phyloP scores from a whole-genome alignment of 306 rosid species.

The Vigna angularis region DNA sequence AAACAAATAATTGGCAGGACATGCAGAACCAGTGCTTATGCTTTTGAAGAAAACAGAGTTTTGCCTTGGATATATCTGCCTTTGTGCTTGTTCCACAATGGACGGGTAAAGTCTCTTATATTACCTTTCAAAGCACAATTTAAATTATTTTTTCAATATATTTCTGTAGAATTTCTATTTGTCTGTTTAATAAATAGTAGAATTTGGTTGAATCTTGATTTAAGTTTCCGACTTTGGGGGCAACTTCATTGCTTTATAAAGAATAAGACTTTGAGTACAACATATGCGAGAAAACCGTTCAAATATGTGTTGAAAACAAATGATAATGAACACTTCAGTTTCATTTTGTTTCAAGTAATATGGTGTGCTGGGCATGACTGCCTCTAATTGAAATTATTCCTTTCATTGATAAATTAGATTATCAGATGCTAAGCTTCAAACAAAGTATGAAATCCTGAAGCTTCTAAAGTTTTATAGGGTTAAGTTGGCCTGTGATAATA shows the following conservation, averaged over 20 bases:
- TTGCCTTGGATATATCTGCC: constrained; percentile 61
- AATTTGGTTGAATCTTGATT: constrained; percentile 20
- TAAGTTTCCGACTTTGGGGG: neutral
- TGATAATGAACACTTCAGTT: neutral
- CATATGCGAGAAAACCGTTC: constrained; percentile 2
- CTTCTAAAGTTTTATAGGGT: constrained; percentile 4
- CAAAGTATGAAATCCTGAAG: constrained; percentile 22
- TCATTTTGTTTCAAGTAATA: constrained; percentile 27
- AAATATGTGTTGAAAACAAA: neutral
- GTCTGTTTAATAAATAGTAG: neutral
- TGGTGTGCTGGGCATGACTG: neutral
- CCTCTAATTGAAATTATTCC: neutral
- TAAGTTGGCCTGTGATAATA: constrained; percentile 27
- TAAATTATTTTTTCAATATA: neutral
- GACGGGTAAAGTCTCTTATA: constrained; percentile 59
- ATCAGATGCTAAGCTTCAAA: constrained; percentile 17
- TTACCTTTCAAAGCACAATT: neutral
- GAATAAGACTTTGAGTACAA: neutral
- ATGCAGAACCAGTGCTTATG: constrained; percentile 49
- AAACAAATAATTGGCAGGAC: constrained; percentile 61
- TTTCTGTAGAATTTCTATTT: constrained; percentile 18
- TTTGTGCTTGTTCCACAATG: constrained; percentile 57
- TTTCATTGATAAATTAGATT: neutral
- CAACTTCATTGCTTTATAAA: neutral
- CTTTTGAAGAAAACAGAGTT: constrained; percentile 52